phyloP scores from a whole-genome alignment of 2,329 filamentous ascomycete species.

The Neonectria sp. region DNA sequence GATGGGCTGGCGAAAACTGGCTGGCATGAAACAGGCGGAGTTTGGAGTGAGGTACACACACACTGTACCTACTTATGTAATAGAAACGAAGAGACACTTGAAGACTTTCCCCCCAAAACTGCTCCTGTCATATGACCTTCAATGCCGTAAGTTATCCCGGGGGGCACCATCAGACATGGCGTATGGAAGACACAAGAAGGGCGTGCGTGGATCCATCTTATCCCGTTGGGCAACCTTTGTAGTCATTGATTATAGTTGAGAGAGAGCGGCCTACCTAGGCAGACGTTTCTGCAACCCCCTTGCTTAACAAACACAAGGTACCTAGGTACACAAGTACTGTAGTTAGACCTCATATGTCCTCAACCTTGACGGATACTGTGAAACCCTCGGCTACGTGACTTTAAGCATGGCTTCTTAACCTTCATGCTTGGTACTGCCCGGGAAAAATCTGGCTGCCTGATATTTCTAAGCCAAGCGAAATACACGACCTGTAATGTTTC shows the following conservation, averaged over 20 bases:
- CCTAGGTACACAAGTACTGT: not conserved
- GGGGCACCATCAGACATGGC: not conserved
- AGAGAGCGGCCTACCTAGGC: not conserved
- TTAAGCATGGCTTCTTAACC: not conserved
- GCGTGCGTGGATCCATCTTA: too few relatives aligned
- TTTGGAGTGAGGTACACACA: slow-evolving; percentile 35
- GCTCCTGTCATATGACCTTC: not conserved
- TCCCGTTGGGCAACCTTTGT: too few relatives aligned
- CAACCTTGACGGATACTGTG: not conserved
- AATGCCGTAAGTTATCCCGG: not conserved
- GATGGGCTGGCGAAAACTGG: slow-evolving; percentile 28
- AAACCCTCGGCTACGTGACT: not conserved
- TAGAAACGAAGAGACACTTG: slow-evolving; percentile 27
- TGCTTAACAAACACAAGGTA: not conserved
- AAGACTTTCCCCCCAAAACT: not conserved
- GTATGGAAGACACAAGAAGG: too few relatives aligned
- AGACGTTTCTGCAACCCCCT: not conserved
- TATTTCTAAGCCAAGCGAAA: not conserved
- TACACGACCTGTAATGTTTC: not conserved
- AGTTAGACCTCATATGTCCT: not conserved
- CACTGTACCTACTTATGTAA: slow-evolving; percentile 25
- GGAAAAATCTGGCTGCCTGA: not conserved
- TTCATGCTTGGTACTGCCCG: not conserved
- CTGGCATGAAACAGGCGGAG: slow-evolving; percentile 30
- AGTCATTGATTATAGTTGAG: not conserved